Percentiles rank a stretch among this genome's conserved stretches.
phyloP scores from a whole-genome alignment of 768 basidiomycete genomes.

The Rhodotorula sphaerocarpa region DNA sequence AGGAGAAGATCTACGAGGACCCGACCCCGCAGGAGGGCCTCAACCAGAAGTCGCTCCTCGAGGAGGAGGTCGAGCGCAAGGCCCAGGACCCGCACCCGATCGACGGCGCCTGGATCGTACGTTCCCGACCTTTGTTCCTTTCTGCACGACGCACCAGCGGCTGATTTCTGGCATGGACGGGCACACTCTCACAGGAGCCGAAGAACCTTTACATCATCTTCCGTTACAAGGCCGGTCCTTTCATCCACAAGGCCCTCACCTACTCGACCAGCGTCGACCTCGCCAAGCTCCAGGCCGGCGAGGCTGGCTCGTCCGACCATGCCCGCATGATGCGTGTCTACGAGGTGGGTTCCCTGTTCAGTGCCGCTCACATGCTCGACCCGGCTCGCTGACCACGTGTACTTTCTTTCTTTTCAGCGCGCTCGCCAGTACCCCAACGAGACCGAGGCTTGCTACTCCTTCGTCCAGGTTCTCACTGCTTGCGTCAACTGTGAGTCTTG shows the following conservation, averaged over 20 bases:
- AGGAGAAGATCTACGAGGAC: constrained; percentile 30
- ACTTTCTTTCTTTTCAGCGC: too few species aligned
- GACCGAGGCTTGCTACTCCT: constrained; percentile 47
- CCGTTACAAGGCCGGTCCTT: constrained; percentile 40
- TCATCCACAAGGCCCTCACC: constrained; percentile 14
- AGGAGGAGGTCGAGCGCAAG: constrained; percentile 34
- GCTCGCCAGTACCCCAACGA: constrained; percentile 47
- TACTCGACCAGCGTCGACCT: constrained; percentile 36
- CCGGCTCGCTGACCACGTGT: too few species aligned
- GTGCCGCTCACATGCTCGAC: too few species aligned
- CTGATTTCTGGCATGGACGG: too few species aligned
- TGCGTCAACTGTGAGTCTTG: constrained; percentile 44
- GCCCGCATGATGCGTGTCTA: constrained; percentile 43
- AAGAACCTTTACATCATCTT: constrained; percentile 44
- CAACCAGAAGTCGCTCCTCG: background rate
- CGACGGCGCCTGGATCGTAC: constrained; percentile 43
- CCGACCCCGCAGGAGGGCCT: background rate
- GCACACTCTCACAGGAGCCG: too few species aligned
- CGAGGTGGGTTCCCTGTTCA: too few species aligned
- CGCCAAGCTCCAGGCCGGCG: constrained; percentile 27
- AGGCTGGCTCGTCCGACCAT: constrained; percentile 39
- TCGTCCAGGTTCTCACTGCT: constrained; percentile 47
- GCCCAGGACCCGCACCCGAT: constrained; percentile 39
- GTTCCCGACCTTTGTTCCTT: too few species aligned
- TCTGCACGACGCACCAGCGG: too few species aligned